Evolutionary conservation across 202 grass and related monocot genomes (phyloP).

Genomic region (Musa balbisiana): DNA sequence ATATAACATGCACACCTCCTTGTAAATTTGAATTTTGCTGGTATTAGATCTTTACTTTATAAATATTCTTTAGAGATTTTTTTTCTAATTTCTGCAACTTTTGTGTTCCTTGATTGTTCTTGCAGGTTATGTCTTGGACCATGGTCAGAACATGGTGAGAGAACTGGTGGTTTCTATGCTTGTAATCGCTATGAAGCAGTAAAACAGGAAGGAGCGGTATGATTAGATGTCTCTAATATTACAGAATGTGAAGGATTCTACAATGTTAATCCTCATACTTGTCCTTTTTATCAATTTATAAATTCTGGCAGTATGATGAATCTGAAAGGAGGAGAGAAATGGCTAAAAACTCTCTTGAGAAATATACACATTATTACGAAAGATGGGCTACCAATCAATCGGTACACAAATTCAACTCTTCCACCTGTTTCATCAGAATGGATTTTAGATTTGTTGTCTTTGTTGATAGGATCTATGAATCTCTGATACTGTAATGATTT

Average conservation of each 20-base stretch:
- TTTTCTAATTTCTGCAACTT: not conserved
- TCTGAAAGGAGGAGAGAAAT: not conserved
- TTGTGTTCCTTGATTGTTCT: not conserved
- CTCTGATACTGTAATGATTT: no score
- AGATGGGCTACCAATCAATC: conserved; percentile 12
- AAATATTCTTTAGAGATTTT: not conserved
- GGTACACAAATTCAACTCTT: not conserved
- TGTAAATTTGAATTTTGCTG: conserved; percentile 33
- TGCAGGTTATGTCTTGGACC: conserved; percentile 14
- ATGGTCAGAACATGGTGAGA: not conserved
- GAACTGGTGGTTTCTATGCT: not conserved
- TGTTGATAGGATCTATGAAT: not conserved
- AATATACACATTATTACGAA: conserved; percentile 27
- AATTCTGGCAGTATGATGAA: not conserved
- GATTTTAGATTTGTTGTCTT: not conserved
- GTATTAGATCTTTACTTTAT: not conserved
- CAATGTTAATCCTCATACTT: not conserved
- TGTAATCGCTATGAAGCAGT: not conserved
- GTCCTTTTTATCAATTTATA: not conserved
- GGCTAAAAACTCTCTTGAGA: conserved; percentile 14
- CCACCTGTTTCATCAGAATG: not conserved
- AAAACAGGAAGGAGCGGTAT: conserved; percentile 1
- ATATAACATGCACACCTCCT: conserved; percentile 21
- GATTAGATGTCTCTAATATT: not conserved
- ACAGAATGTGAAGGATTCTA: not conserved